Evolutionary conservation across 768 basidiomycete species (phyloP).

Genomic region (Lepiota subincarnata): DNA sequence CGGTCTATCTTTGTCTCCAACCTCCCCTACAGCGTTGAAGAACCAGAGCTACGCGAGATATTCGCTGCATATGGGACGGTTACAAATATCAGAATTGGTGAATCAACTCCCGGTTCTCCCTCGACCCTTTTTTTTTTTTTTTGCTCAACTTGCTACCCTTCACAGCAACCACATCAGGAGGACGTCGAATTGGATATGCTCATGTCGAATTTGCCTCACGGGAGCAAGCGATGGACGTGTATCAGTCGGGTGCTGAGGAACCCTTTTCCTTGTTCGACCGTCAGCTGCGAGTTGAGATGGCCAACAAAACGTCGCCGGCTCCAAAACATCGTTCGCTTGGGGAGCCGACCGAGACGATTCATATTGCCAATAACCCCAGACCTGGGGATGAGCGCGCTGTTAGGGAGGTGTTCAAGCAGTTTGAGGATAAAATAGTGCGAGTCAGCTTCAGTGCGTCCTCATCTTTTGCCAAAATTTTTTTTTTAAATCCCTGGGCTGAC

Average conservation of each 20-base stretch:
- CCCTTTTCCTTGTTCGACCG: slow-evolving; percentile 48
- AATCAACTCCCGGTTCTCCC: slow-evolving; percentile 18
- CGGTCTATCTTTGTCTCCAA: slow-evolving; percentile 45
- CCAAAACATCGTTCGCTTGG: background rate
- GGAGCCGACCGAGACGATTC: slow-evolving; percentile 27
- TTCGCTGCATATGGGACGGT: slow-evolving; percentile 43
- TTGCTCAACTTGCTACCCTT: background rate
- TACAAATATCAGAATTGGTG: slow-evolving; percentile 35
- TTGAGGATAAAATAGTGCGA: slow-evolving; percentile 24
- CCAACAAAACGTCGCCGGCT: background rate
- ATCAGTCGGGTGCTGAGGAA: slow-evolving; percentile 34
- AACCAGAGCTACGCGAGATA: slow-evolving; percentile 34
- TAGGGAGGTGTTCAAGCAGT: slow-evolving; percentile 20
- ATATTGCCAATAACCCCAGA: slow-evolving; percentile 22
- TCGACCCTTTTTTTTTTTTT: background rate
- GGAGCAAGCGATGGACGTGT: slow-evolving; percentile 33
- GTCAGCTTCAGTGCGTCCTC: slow-evolving; percentile 27
- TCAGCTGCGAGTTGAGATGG: slow-evolving; percentile 27
- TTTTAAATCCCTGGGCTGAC: background rate
- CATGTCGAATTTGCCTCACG: slow-evolving; percentile 39
- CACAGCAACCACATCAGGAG: slow-evolving; percentile 27
- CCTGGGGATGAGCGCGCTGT: slow-evolving; percentile 21
- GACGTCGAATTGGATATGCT: slow-evolving; percentile 38
- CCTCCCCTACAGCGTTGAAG: slow-evolving; percentile 44
- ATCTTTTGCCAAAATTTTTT: background rate